Evolutionary conservation across 2,329 filamentous ascomycete genomes (phyloP).

Genomic region (Mycosphaerella arachidis): DNA sequence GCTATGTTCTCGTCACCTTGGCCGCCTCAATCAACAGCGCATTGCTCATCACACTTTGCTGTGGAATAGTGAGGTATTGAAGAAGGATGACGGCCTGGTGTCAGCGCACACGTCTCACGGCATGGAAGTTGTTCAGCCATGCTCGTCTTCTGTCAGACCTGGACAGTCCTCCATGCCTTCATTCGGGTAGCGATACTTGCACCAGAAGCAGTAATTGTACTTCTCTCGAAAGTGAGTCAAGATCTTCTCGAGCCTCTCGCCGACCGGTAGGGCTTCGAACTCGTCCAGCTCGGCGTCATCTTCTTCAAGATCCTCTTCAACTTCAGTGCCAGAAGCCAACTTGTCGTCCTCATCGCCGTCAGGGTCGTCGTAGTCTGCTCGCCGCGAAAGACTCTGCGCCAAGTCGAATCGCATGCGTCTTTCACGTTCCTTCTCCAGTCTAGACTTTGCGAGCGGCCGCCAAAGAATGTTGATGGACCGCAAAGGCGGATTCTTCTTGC

Average conservation of each 20-base stretch:
- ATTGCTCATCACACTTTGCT: no score
- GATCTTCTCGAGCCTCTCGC: conserved; percentile 62
- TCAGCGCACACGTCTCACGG: no score
- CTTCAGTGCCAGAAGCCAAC: conserved; percentile 60
- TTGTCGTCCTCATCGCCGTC: conserved; percentile 69
- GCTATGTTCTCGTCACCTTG: no score
- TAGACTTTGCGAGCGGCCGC: conserved; percentile 65
- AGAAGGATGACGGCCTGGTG: no score
- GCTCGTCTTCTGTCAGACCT: conserved; percentile 79
- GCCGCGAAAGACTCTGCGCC: conserved; percentile 57
- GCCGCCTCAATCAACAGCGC: no score
- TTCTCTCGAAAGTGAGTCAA: conserved; percentile 65
- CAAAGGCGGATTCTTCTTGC: conserved; percentile 14
- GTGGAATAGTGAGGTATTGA: no score
- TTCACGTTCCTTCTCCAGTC: conserved; percentile 67
- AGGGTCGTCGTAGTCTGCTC: conserved; percentile 62
- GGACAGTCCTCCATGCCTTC: conserved; percentile 83
- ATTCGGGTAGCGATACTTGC: conserved; percentile 76
- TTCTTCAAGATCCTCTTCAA: conserved; percentile 66
- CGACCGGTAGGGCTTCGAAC: conserved; percentile 65
- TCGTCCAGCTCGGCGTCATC: conserved; percentile 76
- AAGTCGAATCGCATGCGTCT: conserved; percentile 61
- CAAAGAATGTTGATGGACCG: conserved; percentile 71
- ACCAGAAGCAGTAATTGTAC: conserved; percentile 92
- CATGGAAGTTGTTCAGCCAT: conserved; percentile 46